phyloP scores from a whole-genome alignment of 2,329 filamentous ascomycete genomes.

The Aspergillus clavatus region DNA sequence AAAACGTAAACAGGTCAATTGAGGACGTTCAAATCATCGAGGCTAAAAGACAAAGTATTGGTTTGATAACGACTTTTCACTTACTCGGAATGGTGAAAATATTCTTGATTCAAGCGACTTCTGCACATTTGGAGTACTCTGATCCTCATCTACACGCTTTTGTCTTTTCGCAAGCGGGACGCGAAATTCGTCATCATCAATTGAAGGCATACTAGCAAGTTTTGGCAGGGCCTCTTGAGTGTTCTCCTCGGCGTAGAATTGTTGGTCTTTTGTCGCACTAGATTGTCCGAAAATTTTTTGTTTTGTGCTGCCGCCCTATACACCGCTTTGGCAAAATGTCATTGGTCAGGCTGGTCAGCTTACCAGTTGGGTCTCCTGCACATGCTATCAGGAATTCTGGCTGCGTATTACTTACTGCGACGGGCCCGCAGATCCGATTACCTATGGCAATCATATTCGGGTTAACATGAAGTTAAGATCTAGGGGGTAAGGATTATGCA shows the following conservation, averaged over 20 bases:
- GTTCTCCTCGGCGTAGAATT: too few relatives aligned
- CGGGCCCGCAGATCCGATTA: too few relatives aligned
- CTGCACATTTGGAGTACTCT: slow-evolving; percentile 38
- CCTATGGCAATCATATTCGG: too few relatives aligned
- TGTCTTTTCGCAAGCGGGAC: slow-evolving; percentile 70
- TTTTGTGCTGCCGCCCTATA: neutral
- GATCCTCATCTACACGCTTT: slow-evolving; percentile 48
- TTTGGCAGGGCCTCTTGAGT: neutral
- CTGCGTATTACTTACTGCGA: too few relatives aligned
- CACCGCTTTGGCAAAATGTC: slow-evolving; percentile 4
- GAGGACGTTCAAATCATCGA: neutral
- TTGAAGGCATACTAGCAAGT: slow-evolving; percentile 42
- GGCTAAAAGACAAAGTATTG: neutral
- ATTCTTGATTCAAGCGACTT: slow-evolving; percentile 63
- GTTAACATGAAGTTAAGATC: too few relatives aligned
- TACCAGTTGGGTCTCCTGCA: too few relatives aligned
- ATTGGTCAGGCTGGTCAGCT: too few relatives aligned
- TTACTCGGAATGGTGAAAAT: slow-evolving; percentile 88
- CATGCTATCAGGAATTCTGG: too few relatives aligned
- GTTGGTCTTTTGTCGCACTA: too few relatives aligned
- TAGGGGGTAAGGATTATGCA: too few relatives aligned
- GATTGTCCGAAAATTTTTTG: slow-evolving; percentile 2
- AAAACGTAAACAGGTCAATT: slow-evolving; percentile 6
- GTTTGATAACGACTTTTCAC: too few relatives aligned
- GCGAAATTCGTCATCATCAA: slow-evolving; percentile 51